A percentile compares a stretch with the other conserved stretches of the same genome.
Conservation (phyloP, 352 stramenopile species). For the Pythium aphanidermatum region DNA sequence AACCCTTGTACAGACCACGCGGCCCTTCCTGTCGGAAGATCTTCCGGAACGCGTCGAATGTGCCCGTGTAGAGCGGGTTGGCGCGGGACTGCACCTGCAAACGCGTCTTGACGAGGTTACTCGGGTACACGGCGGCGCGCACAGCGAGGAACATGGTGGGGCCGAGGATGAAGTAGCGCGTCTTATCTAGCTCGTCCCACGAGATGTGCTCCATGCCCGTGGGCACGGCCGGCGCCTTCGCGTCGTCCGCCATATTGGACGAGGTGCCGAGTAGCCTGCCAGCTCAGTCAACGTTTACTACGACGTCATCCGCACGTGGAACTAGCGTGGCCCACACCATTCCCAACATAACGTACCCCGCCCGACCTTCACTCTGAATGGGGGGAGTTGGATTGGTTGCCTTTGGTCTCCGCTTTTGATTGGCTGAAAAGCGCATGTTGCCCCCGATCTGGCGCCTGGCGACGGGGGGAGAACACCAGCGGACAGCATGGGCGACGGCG, state of each 20-base stretch:
- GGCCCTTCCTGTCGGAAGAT: constrained; percentile 74
- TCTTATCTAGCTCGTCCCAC: constrained; percentile 88
- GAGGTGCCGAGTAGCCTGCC: too few species aligned
- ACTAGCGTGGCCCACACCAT: too few species aligned
- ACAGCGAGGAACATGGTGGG: constrained; percentile 80
- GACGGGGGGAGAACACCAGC: neutral
- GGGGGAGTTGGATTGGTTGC: too few species aligned
- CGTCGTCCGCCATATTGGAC: too few species aligned
- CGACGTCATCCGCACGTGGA: too few species aligned
- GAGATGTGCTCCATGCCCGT: constrained; percentile 64
- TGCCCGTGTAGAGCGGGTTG: constrained; percentile 70
- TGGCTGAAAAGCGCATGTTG: too few species aligned
- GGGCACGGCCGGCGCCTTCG: constrained; percentile 9
- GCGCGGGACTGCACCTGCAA: constrained; percentile 77
- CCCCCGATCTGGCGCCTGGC: too few species aligned
- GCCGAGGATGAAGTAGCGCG: constrained; percentile 80
- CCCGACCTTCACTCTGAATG: too few species aligned
- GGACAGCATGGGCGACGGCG: constrained; percentile 7
- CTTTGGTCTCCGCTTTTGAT: too few species aligned
- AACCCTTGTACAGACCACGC: constrained; percentile 82
- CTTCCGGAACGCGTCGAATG: constrained; percentile 79
- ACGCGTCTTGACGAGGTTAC: constrained; percentile 85
- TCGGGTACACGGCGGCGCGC: constrained; percentile 80
- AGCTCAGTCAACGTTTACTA: too few species aligned
- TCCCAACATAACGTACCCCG: too few species aligned